phyloP scores from a whole-genome alignment of 2,329 filamentous ascomycete genomes.

The Parascedosporium putredinis region DNA sequence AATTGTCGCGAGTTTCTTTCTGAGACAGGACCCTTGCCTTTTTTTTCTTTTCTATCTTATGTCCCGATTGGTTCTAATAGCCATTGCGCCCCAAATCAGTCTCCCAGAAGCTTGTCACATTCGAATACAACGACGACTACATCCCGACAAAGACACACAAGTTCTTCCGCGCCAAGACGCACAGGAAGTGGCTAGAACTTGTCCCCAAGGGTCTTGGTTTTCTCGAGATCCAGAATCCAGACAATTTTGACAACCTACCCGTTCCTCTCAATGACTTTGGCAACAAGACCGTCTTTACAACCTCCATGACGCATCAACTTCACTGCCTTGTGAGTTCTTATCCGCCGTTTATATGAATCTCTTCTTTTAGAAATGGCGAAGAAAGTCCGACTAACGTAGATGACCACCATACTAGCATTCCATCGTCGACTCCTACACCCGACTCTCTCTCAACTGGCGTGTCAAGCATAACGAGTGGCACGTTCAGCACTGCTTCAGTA shows the following conservation, averaged over 20 bases:
- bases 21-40: too few relatives aligned
- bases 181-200: conserved; percentile 26
- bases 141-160: conserved; percentile 27
- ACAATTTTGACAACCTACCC: conserved; percentile 25
- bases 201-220: conserved; percentile 31
- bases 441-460: conserved; percentile 10
- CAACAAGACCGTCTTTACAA: conserved; percentile 27
- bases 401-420: conserved; percentile 14
- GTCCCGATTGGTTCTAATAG: too few relatives aligned
- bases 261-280: conserved; percentile 21
- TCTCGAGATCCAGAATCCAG: conserved; percentile 23
- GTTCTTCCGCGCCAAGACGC: conserved; percentile 25
- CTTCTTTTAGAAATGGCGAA: too few relatives aligned
- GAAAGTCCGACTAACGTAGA: neutral
- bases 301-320: conserved; percentile 32
- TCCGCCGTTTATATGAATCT: neutral
- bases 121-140: conserved; percentile 25
- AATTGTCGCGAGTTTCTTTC: too few relatives aligned
- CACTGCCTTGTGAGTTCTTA: conserved; percentile 27
- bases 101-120: conserved; percentile 27
- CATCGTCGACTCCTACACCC: conserved; percentile 24
- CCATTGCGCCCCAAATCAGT: too few relatives aligned
- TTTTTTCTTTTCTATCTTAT: too few relatives aligned
- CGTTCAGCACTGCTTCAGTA: conserved; percentile 39
- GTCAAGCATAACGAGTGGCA: conserved; percentile 19